These are phyloP conservation scores for Phialemoniopsis sp. DNA, from an alignment of 2,329 filamentous ascomycete genomes.

Conservation along the genomic window DNA sequence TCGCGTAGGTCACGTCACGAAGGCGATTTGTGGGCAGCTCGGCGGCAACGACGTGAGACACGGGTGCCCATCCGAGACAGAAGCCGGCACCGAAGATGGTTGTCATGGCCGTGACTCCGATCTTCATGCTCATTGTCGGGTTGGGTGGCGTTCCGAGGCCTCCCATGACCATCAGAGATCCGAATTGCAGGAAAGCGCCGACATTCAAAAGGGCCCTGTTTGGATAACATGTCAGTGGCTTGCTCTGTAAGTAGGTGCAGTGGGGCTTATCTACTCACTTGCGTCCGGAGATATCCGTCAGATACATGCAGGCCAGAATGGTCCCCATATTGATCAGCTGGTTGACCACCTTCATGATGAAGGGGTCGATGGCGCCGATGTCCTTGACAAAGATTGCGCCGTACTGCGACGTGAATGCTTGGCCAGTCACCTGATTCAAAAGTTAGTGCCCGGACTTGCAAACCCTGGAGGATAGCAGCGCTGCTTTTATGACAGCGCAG, in stretches of 20 bases:
- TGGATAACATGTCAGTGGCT: too few relatives aligned
- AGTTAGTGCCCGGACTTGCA: too few relatives aligned
- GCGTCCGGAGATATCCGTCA: too few relatives aligned
- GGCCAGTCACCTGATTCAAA: conserved; percentile 26
- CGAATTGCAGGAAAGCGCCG: conserved; percentile 20
- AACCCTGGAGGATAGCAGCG: too few relatives aligned
- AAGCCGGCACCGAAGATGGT: conserved; percentile 16
- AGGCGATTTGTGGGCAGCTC: conserved; percentile 24
- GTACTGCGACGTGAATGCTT: conserved; percentile 22
- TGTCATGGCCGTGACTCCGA: conserved; percentile 1
- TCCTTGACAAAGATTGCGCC: conserved; percentile 21
- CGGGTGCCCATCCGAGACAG: conserved; percentile 25
- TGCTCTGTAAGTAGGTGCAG: too few relatives aligned
- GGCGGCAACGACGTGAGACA: conserved; percentile 27
- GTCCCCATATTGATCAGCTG: too few relatives aligned
- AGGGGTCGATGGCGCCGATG: conserved; percentile 20
- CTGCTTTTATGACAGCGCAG: too few relatives aligned
- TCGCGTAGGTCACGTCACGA: conserved; percentile 18
- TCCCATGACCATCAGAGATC: conserved; percentile 12
- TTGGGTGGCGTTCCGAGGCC: not conserved
- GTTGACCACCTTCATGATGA: conserved; percentile 12
- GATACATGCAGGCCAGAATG: too few relatives aligned
- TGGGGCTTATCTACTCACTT: too few relatives aligned
- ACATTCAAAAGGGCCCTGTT: conserved; percentile 1
- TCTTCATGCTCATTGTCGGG: not conserved